phyloP scores from a whole-genome alignment of 208 protist species.

The Acanthamoeba sp. region DNA sequence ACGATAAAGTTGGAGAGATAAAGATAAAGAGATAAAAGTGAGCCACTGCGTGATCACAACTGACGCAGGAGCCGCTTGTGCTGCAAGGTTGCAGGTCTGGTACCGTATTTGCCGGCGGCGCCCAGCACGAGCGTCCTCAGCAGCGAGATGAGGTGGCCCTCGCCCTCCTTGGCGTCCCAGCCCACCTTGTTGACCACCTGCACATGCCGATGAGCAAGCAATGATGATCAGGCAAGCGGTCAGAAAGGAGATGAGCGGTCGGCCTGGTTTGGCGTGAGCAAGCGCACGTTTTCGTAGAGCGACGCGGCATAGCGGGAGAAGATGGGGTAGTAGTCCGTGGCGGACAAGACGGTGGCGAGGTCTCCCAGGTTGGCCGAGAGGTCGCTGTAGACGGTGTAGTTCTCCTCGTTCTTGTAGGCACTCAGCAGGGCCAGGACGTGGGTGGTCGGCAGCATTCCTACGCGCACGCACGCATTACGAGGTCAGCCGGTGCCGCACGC shows the following conservation, averaged over 20 bases:
- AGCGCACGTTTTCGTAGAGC: constrained; percentile 47
- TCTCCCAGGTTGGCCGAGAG: constrained; percentile 45
- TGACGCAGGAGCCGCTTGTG: background rate
- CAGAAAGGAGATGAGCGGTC: background rate
- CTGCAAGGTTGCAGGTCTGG: background rate
- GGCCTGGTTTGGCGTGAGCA: background rate
- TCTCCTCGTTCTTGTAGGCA: constrained; percentile 71
- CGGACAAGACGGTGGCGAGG: constrained; percentile 27
- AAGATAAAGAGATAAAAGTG: too few relatives aligned
- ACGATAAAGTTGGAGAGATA: too few relatives aligned
- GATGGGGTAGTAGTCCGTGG: constrained; percentile 44
- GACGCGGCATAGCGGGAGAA: background rate
- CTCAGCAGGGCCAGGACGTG: constrained; percentile 57
- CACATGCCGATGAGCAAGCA: background rate
- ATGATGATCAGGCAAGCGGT: background rate
- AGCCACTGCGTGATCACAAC: background rate
- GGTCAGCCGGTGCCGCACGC: too few relatives aligned
- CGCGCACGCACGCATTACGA: background rate
- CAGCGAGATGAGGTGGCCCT: constrained; percentile 53
- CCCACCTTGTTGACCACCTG: constrained; percentile 60
- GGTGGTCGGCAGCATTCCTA: constrained; percentile 63
- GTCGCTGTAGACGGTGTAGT: constrained; percentile 73
- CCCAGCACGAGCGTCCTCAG: constrained; percentile 41
- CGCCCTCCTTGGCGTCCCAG: constrained; percentile 50
- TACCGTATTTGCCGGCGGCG: constrained; percentile 65